These are phyloP conservation scores for Candida sphagnicola DNA, from an alignment of 805 yeast species.

Conservation along the genomic window DNA sequence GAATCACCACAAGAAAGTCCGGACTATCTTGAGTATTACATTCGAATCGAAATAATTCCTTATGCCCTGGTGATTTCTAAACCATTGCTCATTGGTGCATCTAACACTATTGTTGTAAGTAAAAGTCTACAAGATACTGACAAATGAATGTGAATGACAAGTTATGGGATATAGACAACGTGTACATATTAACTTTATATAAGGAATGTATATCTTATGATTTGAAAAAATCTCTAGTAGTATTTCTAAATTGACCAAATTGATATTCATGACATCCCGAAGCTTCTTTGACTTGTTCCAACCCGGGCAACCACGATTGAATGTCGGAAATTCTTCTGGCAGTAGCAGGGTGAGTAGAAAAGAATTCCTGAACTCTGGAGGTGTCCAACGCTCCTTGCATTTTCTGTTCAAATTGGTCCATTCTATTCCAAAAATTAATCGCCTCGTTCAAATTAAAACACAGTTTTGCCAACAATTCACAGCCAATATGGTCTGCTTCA, in stretches of 20 bases:
- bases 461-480: constrained; percentile 86
- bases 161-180: neutral
- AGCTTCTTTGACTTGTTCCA: constrained; percentile 40
- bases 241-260: constrained; percentile 15
- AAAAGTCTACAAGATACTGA: constrained; percentile 5
- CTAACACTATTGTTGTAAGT: constrained; percentile 9
- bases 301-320: constrained; percentile 60
- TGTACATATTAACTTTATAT: too few relatives aligned
- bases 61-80: constrained; percentile 7
- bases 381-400: constrained; percentile 33
- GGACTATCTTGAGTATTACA: constrained; percentile 13
- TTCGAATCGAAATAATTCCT: constrained; percentile 16
- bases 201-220: too few relatives aligned
- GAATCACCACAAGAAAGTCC: constrained; percentile 13
- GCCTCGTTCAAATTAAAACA: constrained; percentile 81
- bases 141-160: constrained; percentile 5
- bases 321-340: constrained; percentile 68
- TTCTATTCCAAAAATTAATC: constrained; percentile 75
- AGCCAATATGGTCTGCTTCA: constrained; percentile 93
- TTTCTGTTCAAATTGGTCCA: constrained; percentile 45
- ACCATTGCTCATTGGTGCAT: constrained; percentile 4
- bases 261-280: constrained; percentile 35
- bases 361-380: constrained; percentile 48
- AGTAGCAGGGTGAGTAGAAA: constrained; percentile 89
- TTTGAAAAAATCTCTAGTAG: constrained; percentile 13